A percentile compares a stretch with the other conserved stretches of the same genome.
Conservation (phyloP, 805 yeast genomes). For the Metschnikowia noctiluminum region DNA sequence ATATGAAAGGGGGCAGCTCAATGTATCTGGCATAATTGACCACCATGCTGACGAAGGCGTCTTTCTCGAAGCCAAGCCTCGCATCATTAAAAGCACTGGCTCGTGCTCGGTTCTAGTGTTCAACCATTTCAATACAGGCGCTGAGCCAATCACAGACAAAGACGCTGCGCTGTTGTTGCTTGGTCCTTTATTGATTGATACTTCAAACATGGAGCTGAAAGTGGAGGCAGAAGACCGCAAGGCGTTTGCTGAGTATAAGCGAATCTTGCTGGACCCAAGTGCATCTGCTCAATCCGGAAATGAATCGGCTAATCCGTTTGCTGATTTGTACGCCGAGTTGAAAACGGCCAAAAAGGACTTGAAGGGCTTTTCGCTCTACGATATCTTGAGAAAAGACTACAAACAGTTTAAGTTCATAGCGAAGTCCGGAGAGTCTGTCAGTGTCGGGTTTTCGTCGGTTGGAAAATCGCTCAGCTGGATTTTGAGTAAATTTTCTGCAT, state of each 20-base stretch:
- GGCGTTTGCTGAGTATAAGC: conserved; percentile 40
- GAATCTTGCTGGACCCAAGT: conserved; percentile 12
- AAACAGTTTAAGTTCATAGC: conserved; percentile 55
- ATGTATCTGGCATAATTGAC: conserved; percentile 67
- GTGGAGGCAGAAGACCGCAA: conserved; percentile 57
- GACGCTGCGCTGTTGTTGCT: conserved; percentile 48
- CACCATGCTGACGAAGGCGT: conserved; percentile 77
- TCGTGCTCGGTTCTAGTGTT: conserved; percentile 79
- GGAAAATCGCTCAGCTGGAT: conserved; percentile 64
- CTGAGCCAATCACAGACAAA: conserved; percentile 13
- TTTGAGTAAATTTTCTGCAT: conserved; percentile 20
- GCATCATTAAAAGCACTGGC: conserved; percentile 61
- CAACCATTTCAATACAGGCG: conserved; percentile 49
- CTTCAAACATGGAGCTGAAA: conserved; percentile 61
- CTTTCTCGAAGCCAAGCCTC: conserved; percentile 51
- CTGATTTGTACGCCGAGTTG: conserved; percentile 22
- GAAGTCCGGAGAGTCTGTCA: conserved; percentile 21
- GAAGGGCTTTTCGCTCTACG: conserved; percentile 53
- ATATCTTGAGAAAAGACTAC: conserved; percentile 78
- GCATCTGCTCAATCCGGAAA: not conserved
- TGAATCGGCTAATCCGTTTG: conserved; percentile 2
- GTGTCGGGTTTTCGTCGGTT: conserved; percentile 74
- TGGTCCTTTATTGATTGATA: conserved; percentile 76
- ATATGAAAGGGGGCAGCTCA: conserved; percentile 22
- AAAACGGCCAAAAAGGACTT: conserved; percentile 62